Evolutionary conservation across 805 yeast genomes (phyloP), one percentile per base, ranked within the genome.

Genomic region (Candida easanensis): DNA sequence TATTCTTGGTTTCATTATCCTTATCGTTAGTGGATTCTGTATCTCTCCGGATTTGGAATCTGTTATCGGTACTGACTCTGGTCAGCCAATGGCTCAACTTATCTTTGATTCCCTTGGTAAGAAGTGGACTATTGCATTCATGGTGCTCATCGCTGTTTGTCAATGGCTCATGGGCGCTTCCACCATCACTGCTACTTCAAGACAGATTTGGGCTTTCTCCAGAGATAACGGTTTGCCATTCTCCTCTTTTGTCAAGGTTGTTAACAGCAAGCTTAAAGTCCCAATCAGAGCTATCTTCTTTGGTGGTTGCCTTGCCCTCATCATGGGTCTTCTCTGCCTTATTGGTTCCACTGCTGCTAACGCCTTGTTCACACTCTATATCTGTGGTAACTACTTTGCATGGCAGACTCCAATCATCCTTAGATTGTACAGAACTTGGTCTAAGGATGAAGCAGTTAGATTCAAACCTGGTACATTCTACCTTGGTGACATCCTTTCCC

Each of bases 141-240:
- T 82, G 81, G 55, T 77, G 4, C 51, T 82, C 39, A 74, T 80
- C 56, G 71, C 79, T 13, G 56, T 71, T 47, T 79, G 84, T 25
- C 88, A 81, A 59, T 79, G 76, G 63, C 63, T 81, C 40, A 82
- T 82, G 87, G 83, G 84, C n/a, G 70, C 77, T 18, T 75, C 83
- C 6, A 71, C 74, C 46, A 61, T 80, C 43, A 71, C 80, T 26
- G 85, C 86, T 16, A 70, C 76, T 7, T 79, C 85, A 2, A 73
- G 88, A 61, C 88, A 81, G 62, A 69, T 80, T 39, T 83, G 84
- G 80, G 87, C 88, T 1, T 82, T 82, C 62, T 81, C 87, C 16
- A 75, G 90, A 66, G 90, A 83, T 60, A 81, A 82, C 49, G 88
- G 88, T 22, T 69, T 84, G 45, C 89, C 90, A 8, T 67, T 81